These are phyloP conservation scores for Eimeria falciformis DNA, from an alignment of 169 alveolate genomes.

Conservation along the genomic window DNA sequence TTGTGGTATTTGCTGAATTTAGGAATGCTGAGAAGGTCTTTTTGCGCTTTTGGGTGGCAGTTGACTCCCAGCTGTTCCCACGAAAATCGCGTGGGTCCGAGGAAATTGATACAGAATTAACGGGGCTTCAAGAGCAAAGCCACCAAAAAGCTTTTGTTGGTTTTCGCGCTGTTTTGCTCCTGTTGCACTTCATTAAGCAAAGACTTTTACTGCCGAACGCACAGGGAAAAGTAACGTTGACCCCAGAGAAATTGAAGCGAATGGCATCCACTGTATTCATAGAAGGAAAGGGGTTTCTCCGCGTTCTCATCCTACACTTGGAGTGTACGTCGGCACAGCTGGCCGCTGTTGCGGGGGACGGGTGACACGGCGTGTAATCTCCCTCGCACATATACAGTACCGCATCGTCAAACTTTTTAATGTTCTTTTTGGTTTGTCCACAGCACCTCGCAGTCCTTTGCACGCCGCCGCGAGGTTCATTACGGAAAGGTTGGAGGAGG, in stretches of 20 bases:
- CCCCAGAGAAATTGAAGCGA: neutral
- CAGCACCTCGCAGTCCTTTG: neutral
- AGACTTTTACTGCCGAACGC: neutral
- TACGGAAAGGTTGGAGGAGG: neutral
- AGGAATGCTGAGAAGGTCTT: neutral
- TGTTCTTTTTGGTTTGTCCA: too few relatives aligned
- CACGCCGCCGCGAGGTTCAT: neutral
- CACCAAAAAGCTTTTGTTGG: neutral
- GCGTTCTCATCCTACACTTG: neutral
- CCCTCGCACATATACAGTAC: too few relatives aligned
- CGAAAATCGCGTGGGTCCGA: neutral
- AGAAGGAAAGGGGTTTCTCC: neutral
- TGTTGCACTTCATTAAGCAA: neutral
- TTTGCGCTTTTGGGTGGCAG: neutral
- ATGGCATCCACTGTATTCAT: neutral
- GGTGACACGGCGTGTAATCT: too few relatives aligned
- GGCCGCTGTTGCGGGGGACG: conserved; percentile 8
- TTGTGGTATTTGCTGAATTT: neutral
- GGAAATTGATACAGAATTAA: neutral
- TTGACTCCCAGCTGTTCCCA: neutral
- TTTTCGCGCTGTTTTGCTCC: neutral
- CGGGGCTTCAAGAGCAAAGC: neutral
- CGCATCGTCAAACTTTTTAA: too few relatives aligned
- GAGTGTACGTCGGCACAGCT: conserved; percentile 14
- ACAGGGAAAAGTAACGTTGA: neutral